Evolutionary conservation across 2,329 filamentous ascomycete species (phyloP), one percentile per base, ranked within the genome.

Genomic region (Volutella citrinella): DNA sequence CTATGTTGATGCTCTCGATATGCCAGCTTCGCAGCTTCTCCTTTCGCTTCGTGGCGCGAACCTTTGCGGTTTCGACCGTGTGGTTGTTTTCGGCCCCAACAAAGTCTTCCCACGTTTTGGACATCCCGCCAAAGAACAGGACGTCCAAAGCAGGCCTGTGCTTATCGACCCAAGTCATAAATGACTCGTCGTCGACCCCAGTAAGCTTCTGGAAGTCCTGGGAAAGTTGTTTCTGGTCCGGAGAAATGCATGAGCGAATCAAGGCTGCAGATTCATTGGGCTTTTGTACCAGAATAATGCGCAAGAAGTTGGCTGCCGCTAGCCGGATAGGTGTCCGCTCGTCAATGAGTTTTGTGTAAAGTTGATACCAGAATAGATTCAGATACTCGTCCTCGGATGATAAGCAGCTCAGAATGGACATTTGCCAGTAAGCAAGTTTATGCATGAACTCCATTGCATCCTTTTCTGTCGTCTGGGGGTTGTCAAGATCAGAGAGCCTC

Each of bases 401-500:
- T 12, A 93, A 79, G 5, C 83, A 80, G 3, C 82, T 82, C 12
- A 98, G 69, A 12, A 98, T 80, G 13, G 95, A 86, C 14, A 87
- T 89, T 58, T 97, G 93, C 93, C 93, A 98, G 60, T 96, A 97
- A 0, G 87, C 80, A 51, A 98, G 78, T 55, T 89, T 91, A 40
- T 87, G 76, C 60, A 98, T 77, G 38, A 94, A 88, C 1, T 74
- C 68, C 17, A 84, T 73, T 1, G 81, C 79, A 29, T 87, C 81
- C 7, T 64, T 57, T 37, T 84, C 76, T 4, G 74, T 65, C 3
- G 68, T 70, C 33, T 79, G 46, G 2, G 73, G 63, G 20, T 84
- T 82, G 30, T 95, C 86, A 32, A 90, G 74, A 49, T 95, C 88
- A 1, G 90, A 95, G 5, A 98, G 71, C 40, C 83, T 78, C 19